A percentile compares a stretch with the other conserved stretches of the same genome.
phyloP scores from a whole-genome alignment of 2,329 filamentous ascomycete species.

The Epichloe brachyelytri region DNA sequence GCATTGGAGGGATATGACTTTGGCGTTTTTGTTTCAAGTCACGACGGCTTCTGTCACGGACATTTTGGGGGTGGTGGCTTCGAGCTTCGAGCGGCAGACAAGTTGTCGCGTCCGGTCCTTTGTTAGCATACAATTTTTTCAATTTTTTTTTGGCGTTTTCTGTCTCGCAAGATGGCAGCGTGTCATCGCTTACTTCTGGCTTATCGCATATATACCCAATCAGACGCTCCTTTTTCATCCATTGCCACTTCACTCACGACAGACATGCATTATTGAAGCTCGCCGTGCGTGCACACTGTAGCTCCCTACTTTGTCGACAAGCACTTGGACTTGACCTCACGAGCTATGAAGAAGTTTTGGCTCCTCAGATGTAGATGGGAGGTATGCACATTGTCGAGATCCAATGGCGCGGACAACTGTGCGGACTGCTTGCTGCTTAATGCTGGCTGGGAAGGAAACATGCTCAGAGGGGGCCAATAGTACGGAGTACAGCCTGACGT shows the following conservation, averaged over 20 bases:
- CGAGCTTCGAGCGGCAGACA: background rate
- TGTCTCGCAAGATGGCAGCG: background rate
- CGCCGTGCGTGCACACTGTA: no score
- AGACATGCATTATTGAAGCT: background rate
- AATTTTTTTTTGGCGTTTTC: background rate
- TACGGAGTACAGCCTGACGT: no score
- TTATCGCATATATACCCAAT: slow-evolving; percentile 5
- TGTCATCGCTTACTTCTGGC: background rate
- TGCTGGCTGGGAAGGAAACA: no score
- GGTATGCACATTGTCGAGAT: no score
- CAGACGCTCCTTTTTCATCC: slow-evolving; percentile 1
- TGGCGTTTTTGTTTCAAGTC: background rate
- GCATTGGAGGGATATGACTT: background rate
- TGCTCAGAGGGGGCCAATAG: no score
- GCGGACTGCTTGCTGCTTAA: no score
- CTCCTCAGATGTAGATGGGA: no score
- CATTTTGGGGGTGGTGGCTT: background rate
- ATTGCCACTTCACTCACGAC: background rate
- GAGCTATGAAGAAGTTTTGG: no score
- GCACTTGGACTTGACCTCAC: no score
- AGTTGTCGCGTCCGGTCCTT: background rate
- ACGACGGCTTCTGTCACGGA: background rate
- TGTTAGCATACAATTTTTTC: background rate
- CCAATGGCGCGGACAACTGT: no score
- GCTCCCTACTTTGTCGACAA: no score